Percentiles rank a stretch among this genome's conserved stretches.
These are phyloP conservation scores for Fusarium ramigenum DNA, from an alignment of 2,329 filamentous ascomycete genomes.

Conservation along the genomic window DNA sequence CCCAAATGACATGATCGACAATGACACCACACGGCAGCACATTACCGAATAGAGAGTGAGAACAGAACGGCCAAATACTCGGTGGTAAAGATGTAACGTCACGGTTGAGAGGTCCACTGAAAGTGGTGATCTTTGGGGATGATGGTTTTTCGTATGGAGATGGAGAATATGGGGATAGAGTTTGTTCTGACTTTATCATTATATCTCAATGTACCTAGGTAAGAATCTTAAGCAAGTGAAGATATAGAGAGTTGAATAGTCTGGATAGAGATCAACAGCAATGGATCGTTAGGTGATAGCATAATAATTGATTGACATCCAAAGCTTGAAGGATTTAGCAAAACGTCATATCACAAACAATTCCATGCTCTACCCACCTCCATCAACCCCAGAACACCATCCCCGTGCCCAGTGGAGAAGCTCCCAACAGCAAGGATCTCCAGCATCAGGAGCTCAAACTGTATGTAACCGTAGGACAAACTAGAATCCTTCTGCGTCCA, in stretches of 20 bases:
- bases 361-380: background rate
- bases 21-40: slow-evolving; percentile 14
- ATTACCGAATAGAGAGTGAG: background rate
- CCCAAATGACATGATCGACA: slow-evolving; percentile 3
- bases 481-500: background rate
- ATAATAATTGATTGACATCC: background rate
- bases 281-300: fast-evolving
- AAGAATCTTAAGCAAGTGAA: too few species aligned
- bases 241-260: too few species aligned
- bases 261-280: fast-evolving
- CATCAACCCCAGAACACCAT: slow-evolving; percentile 18
- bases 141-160: background rate
- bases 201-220: too few species aligned
- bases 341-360: slow-evolving; percentile 5
- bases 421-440: slow-evolving; percentile 14
- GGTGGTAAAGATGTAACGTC: slow-evolving; percentile 25
- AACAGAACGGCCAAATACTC: slow-evolving; percentile 12
- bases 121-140: slow-evolving; percentile 4
- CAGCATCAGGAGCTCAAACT: slow-evolving; percentile 16
- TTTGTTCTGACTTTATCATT: background rate
- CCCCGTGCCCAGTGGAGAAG: slow-evolving; percentile 11
- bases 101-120: background rate
- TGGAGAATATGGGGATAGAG: slow-evolving; percentile 7
- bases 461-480: background rate
- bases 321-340: background rate